These are phyloP conservation scores for Acephala macrosclerotiorum DNA, from an alignment of 2,329 filamentous ascomycete genomes.

Conservation along the genomic window DNA sequence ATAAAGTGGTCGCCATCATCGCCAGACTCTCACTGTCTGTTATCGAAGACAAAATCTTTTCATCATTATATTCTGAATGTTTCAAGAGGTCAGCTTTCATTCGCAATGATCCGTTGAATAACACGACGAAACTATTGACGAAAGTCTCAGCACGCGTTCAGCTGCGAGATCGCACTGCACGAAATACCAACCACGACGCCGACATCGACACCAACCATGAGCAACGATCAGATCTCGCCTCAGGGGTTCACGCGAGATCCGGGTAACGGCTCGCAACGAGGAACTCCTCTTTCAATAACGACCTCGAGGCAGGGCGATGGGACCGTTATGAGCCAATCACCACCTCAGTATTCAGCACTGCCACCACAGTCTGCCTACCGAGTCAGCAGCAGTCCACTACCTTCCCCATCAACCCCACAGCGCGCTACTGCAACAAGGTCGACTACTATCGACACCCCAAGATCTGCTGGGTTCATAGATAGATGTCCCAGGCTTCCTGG, in stretches of 20 bases:
- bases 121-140: conserved; percentile 2
- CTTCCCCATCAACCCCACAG: conserved; percentile 16
- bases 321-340: conserved; percentile 10
- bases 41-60: conserved; percentile 4
- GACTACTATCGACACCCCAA: conserved; percentile 8
- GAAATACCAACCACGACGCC: not conserved
- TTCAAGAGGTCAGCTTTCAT: conserved; percentile 11
- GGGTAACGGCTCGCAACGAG: conserved; percentile 13
- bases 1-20: conserved; percentile 19
- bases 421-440: conserved; percentile 4
- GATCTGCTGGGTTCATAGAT: conserved; percentile 9
- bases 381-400: conserved; percentile 14
- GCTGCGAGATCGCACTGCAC: not conserved
- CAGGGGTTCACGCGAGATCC: conserved; percentile 13
- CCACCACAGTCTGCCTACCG: conserved; percentile 18
- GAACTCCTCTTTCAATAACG: conserved; percentile 18
- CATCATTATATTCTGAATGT: conserved; percentile 4
- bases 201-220: conserved; percentile 3
- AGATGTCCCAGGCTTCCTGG: not conserved
- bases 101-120: not conserved
- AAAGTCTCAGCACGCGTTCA: not conserved
- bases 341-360: conserved; percentile 16
- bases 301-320: conserved; percentile 20
- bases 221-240: conserved; percentile 16
- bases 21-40: not conserved